phyloP scores from a whole-genome alignment of 495 filamentous ascomycete species.

The Penicillium herquei region DNA sequence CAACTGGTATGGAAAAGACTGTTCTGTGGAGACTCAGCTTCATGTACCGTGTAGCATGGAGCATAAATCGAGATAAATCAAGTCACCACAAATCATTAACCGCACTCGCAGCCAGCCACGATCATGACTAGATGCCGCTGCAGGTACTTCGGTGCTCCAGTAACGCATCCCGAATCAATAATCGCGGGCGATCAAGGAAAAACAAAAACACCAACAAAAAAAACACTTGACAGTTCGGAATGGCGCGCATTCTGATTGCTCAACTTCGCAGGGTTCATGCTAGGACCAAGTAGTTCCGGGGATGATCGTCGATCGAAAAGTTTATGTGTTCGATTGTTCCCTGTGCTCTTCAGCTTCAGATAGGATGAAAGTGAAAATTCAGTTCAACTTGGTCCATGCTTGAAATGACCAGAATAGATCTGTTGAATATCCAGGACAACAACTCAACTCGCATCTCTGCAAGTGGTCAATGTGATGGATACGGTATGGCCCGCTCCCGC shows the following conservation, averaged over 20 bases:
- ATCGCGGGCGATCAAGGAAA: slow-evolving; percentile 12
- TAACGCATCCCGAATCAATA: slow-evolving; percentile 14
- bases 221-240: neutral
- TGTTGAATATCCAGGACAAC: neutral
- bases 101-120: slow-evolving; percentile 24
- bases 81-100: neutral
- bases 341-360: neutral
- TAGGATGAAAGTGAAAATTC: neutral
- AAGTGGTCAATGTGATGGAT: slow-evolving; percentile 25
- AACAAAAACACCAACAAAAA: neutral
- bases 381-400: no score
- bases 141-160: slow-evolving; percentile 19
- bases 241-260: neutral
- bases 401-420: neutral
- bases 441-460: slow-evolving; percentile 2
- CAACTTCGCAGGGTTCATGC: neutral
- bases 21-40: neutral
- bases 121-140: slow-evolving; percentile 12
- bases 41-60: neutral
- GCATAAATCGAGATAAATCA: neutral
- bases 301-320: neutral
- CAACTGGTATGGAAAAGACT: no score
- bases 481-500: slow-evolving; percentile 4
- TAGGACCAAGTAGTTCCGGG: neutral
- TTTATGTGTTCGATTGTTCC: neutral